Percentiles rank a stretch among this genome's conserved stretches.
Conservation (phyloP, 176 grass and related monocot species). For the Pharus latifolius region DNA sequence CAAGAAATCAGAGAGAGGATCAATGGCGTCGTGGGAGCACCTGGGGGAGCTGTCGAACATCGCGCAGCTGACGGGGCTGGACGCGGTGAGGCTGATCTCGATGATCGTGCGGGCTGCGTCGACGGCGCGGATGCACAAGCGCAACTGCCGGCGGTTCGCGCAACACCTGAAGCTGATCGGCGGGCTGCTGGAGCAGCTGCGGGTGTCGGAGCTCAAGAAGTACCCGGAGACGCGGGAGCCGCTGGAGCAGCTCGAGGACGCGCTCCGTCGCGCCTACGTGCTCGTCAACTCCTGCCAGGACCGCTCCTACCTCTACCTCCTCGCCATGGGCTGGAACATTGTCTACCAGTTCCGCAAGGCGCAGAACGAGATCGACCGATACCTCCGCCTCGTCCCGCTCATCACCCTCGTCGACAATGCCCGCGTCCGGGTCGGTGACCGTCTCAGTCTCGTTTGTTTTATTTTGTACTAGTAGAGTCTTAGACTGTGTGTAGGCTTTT, state of each 20-base stretch:
- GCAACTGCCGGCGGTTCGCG: slow-evolving; percentile 75
- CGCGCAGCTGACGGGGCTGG: slow-evolving; percentile 70
- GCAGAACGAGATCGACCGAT: slow-evolving; percentile 91
- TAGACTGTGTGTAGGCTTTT: slow-evolving; percentile 7
- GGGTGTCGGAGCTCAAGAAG: slow-evolving; percentile 72
- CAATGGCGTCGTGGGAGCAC: slow-evolving; percentile 53
- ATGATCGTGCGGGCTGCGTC: slow-evolving; percentile 60
- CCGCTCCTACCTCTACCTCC: slow-evolving; percentile 73
- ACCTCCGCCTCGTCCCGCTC: slow-evolving; percentile 80
- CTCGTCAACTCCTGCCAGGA: slow-evolving; percentile 74
- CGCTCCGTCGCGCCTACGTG: slow-evolving; percentile 44
- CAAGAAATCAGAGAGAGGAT: neutral
- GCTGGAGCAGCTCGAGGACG: slow-evolving; percentile 81
- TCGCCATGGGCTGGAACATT: slow-evolving; percentile 92
- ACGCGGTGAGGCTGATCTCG: slow-evolving; percentile 57
- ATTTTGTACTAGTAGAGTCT: neutral
- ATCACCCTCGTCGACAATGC: slow-evolving; percentile 86
- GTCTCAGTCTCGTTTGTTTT: neutral
- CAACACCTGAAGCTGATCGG: slow-evolving; percentile 75
- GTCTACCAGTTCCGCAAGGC: slow-evolving; percentile 77
- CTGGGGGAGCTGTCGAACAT: slow-evolving; percentile 42
- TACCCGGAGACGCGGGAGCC: slow-evolving; percentile 97
- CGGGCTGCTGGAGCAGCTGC: slow-evolving; percentile 62
- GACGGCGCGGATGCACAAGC: slow-evolving; percentile 77
- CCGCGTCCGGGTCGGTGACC: slow-evolving; percentile 53